Base-by-base conservation (phyloP, 352 stramenopile species). In the Globisporangium sylvaticum region DNA sequence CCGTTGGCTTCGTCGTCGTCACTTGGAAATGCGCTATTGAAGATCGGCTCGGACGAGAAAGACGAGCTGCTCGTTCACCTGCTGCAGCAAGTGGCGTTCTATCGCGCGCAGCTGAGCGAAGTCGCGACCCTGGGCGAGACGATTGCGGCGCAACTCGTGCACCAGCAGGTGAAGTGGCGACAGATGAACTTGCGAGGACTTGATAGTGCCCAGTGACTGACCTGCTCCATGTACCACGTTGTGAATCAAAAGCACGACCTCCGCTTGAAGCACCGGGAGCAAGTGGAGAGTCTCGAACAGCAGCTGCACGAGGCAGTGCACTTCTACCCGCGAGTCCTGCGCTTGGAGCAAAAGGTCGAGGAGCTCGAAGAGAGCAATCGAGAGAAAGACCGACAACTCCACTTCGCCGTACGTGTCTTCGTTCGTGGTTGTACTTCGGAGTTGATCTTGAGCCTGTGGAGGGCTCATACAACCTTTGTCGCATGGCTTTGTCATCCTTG, bases 61-160 rank as follows among this genome's bases (percentile, higher is more conserved):
- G 68, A 91, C 57, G 70, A 78, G 27, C 56, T 91, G 29, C 58
- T 91, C 1, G 44, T 87, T 58, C 66, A 81, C 61, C 50, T 92
- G 22, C 67, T 92, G 7, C 68, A 74, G 31, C 81, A 88, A 42
- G 62, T 78, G 7, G 70, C 71, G 3, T 44, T 67, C 31, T 63
- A 83, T 15, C 71, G 80, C 52, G 50, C 57, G 0, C 80, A 90
- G 57, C 77, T 82, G 3, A 69, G 68, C 57, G 78, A 89, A 55
- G 79, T 80, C 12, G 72, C 77, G n/a, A 73, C 68, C 0, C 62
- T 94, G 12, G 83, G 83, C 34, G 84, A 94, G 64, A 76, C 81
- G 58, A 83, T 94, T 64, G 80, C 86, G 0, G 77, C 78, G 2
- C 74, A 91, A 66, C 76, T 94, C 31, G 72, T 92, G 58, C 73